These are phyloP conservation scores for Artemisia argyi DNA, from an alignment of 129 eudicot genomes.

Conservation along the genomic window DNA sequence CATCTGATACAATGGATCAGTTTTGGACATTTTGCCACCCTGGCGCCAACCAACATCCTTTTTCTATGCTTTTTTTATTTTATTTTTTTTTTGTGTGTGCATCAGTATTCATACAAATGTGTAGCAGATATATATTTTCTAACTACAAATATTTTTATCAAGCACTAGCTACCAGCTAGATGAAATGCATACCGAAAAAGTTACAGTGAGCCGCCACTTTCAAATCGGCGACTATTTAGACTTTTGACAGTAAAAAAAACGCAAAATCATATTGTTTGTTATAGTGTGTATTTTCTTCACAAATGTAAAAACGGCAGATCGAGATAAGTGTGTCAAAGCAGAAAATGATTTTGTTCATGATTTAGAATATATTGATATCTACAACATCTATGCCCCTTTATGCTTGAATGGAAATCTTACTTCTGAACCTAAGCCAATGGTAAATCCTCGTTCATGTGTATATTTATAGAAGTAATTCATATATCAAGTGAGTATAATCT, in stretches of 20 bases:
- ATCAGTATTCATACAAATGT: neutral
- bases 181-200: too few species aligned
- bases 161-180: too few species aligned
- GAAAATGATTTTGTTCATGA: neutral
- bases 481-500: neutral
- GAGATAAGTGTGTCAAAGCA: slow-evolving; percentile 37
- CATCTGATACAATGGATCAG: slow-evolving; percentile 38
- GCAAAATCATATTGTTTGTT: neutral
- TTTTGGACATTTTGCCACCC: slow-evolving; percentile 44
- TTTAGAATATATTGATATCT: slow-evolving; percentile 35
- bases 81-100: too few species aligned
- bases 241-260: too few species aligned
- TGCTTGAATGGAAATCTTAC: slow-evolving; percentile 51
- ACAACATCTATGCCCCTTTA: slow-evolving; percentile 67
- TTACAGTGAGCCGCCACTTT: too few species aligned
- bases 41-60: neutral
- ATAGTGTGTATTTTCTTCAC: slow-evolving; percentile 34
- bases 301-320: slow-evolving; percentile 27
- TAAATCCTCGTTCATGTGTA: slow-evolving; percentile 8
- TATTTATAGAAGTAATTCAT: neutral
- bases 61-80: neutral
- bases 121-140: too few species aligned
- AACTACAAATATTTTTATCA: too few species aligned
- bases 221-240: too few species aligned
- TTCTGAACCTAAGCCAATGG: slow-evolving; percentile 48